Evolutionary conservation across 108 stramenopile species (phyloP).

Genomic region (Parietichytrium sp.): DNA sequence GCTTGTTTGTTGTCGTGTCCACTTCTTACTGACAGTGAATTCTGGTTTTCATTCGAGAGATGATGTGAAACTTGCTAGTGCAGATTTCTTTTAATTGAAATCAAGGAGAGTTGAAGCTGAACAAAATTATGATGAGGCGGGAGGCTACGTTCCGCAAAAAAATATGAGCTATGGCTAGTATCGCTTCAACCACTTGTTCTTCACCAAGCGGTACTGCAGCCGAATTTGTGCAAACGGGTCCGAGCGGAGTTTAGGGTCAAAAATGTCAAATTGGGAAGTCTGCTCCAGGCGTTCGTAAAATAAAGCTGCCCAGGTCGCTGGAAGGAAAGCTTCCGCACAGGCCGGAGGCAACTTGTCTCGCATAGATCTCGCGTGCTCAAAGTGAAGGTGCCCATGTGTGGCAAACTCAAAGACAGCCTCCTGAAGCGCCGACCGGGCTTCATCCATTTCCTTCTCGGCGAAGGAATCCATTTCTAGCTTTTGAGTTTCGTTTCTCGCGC

Average conservation of each 20-base stretch:
- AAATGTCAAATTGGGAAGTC: slow-evolving; percentile 21
- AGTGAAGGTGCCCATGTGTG: neutral
- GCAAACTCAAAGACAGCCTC: neutral
- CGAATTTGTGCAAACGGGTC: neutral
- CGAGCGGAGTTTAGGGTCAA: neutral
- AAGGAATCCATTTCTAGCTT: no score
- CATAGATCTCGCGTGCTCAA: neutral
- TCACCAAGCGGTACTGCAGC: neutral
- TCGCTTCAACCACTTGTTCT: neutral
- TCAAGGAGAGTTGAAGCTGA: no score
- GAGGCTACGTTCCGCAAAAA: no score
- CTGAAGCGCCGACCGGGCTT: neutral
- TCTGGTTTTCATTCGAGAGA: no score
- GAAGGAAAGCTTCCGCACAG: neutral
- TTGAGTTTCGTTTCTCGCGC: no score
- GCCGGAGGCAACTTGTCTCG: neutral
- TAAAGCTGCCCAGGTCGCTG: neutral
- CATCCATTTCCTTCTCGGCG: neutral
- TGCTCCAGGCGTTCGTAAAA: neutral
- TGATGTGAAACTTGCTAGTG: no score
- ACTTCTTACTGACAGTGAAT: no score
- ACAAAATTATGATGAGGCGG: no score
- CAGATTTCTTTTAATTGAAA: no score
- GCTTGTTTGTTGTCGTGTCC: no score
- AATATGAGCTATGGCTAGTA: no score